Conservation (phyloP, 768 basidiomycete genomes). For the Fomitopsis serialis region DNA sequence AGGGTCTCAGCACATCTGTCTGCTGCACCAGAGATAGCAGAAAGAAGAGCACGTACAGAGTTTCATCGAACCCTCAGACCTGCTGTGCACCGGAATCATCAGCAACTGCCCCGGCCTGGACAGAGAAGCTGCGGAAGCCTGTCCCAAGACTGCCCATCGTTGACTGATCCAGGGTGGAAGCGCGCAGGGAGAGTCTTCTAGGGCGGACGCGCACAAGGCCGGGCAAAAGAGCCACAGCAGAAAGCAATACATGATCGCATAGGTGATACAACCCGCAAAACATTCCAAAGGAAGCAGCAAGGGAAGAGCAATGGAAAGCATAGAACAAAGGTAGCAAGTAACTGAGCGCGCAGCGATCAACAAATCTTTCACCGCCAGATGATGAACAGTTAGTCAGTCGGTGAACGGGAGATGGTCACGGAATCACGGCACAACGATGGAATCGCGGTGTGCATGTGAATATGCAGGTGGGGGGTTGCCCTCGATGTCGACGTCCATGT, state of each 20-base stretch:
- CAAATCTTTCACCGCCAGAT: not conserved
- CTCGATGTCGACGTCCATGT: slow-evolving; percentile 8
- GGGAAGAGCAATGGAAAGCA: not conserved
- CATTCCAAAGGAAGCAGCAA: not conserved
- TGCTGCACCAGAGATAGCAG: no score
- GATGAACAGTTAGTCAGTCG: not conserved
- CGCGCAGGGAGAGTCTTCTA: no score
- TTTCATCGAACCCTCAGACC: no score
- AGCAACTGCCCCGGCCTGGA: no score
- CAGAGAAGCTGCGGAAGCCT: no score
- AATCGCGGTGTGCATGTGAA: not conserved
- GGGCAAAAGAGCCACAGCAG: not conserved
- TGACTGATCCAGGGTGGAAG: no score
- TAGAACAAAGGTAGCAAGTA: not conserved
- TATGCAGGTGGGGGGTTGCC: slow-evolving; percentile 13
- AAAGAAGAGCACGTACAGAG: no score
- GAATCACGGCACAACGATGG: not conserved
- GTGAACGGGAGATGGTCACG: not conserved
- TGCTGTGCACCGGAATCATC: no score
- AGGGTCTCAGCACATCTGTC: no score
- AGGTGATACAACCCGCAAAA: not conserved
- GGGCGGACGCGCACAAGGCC: no score
- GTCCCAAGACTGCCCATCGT: no score
- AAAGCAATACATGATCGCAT: not conserved
- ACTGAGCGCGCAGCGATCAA: not conserved